Evolutionary conservation across 768 basidiomycete species (phyloP).

Genomic region (Piloderma croceum): DNA sequence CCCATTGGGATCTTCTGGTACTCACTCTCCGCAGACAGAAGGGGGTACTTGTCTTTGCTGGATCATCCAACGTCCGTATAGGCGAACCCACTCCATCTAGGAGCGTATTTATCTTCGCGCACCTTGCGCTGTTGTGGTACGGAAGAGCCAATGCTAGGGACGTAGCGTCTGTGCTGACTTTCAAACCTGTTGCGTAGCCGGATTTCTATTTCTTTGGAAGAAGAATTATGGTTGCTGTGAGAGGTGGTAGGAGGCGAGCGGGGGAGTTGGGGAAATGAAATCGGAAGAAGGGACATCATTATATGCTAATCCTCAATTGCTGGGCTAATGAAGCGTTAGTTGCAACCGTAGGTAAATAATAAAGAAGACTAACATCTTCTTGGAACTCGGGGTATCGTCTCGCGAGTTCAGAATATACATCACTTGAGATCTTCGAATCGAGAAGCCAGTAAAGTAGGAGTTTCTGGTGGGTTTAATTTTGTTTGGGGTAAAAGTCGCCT

Average conservation of each 20-base stretch:
- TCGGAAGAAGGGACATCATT: slow-evolving; percentile 75
- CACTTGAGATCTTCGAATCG: slow-evolving; percentile 94
- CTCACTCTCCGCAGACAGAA: slow-evolving; percentile 41
- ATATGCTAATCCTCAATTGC: slow-evolving; percentile 42
- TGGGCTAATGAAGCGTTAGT: slow-evolving; percentile 8
- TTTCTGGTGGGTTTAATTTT: slow-evolving; percentile 96
- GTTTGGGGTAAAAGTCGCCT: slow-evolving; percentile 95
- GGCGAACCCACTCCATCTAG: slow-evolving; percentile 46
- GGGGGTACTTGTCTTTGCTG: slow-evolving; percentile 51
- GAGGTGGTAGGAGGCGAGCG: slow-evolving; percentile 34
- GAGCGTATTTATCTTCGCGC: slow-evolving; percentile 38
- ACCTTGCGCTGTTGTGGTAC: too few relatives aligned
- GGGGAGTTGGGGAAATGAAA: slow-evolving; percentile 47
- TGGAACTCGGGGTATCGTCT: slow-evolving; percentile 94
- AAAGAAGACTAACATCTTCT: slow-evolving; percentile 47
- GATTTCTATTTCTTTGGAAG: slow-evolving; percentile 57
- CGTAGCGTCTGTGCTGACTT: slow-evolving; percentile 13
- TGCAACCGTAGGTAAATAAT: slow-evolving; percentile 5
- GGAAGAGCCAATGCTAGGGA: too few relatives aligned
- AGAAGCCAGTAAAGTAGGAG: slow-evolving; percentile 84
- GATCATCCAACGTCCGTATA: slow-evolving; percentile 34
- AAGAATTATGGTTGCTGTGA: slow-evolving; percentile 31
- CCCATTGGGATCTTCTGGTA: slow-evolving; percentile 48
- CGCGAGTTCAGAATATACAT: slow-evolving; percentile 91
- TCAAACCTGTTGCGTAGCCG: slow-evolving; percentile 44